These are phyloP conservation scores for Penicillium simplicissimum DNA, from an alignment of 495 filamentous ascomycete species.

Conservation along the genomic window DNA sequence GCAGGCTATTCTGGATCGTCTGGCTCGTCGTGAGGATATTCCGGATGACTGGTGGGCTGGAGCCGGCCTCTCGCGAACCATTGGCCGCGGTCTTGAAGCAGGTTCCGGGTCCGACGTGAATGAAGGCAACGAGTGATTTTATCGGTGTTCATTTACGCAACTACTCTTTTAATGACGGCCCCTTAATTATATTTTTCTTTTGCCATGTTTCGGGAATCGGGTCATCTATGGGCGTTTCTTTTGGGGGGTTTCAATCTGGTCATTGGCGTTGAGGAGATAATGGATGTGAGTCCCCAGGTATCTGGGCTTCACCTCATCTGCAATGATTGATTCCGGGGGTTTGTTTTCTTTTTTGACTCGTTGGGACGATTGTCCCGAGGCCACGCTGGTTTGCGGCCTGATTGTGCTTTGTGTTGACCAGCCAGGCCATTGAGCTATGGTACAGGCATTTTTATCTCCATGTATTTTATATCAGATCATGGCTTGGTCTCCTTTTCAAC, in stretches of 20 bases:
- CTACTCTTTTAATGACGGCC: conserved; percentile 10
- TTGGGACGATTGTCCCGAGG: neutral
- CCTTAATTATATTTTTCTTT: conserved; percentile 2
- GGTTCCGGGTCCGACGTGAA: conserved; percentile 26
- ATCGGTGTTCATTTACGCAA: conserved; percentile 3
- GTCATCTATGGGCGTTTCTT: conserved; percentile 8
- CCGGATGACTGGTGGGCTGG: conserved; percentile 77
- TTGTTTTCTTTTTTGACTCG: neutral
- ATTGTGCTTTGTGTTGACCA: neutral
- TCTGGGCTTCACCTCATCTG: neutral
- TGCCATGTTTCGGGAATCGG: neutral
- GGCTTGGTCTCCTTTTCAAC: neutral
- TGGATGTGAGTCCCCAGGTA: neutral
- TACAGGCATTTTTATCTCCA: conserved; percentile 9
- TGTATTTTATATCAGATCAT: conserved; percentile 15
- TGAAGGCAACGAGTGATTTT: conserved; percentile 16
- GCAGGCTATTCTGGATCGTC: conserved; percentile 65
- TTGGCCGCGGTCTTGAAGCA: conserved; percentile 34
- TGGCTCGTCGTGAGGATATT: conserved; percentile 67
- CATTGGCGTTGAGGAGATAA: neutral
- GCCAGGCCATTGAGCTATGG: neutral
- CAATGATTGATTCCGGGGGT: neutral
- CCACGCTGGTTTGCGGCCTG: conserved; percentile 2
- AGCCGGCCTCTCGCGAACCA: conserved; percentile 64
- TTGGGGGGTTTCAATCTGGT: neutral